Evolutionary conservation across 306 rosid species (phyloP).

Genomic region (Acacia crassicarpa): DNA sequence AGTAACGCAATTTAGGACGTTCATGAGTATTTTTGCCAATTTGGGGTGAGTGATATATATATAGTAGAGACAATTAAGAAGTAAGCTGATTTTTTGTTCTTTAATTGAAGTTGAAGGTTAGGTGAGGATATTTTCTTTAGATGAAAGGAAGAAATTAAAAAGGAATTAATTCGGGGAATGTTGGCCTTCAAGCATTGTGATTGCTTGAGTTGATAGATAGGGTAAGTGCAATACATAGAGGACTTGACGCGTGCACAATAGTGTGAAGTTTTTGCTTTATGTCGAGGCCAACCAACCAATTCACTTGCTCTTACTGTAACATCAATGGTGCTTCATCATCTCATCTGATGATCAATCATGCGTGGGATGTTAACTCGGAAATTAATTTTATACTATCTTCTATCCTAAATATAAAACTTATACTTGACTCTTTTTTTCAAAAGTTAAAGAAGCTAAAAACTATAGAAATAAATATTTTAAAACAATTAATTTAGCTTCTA

Average conservation of each 20-base stretch:
- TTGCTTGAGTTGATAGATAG: constrained; percentile 36
- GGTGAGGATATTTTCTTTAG: constrained; percentile 45
- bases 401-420: too few relatives aligned
- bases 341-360: background rate
- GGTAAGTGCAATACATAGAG: background rate
- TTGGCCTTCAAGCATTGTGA: constrained; percentile 35
- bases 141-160: constrained; percentile 34
- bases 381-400: too few relatives aligned
- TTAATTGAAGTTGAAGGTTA: constrained; percentile 63
- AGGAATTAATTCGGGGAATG: background rate
- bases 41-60: background rate
- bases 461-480: too few relatives aligned
- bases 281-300: background rate
- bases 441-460: too few relatives aligned
- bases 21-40: background rate
- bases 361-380: background rate
- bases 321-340: background rate
- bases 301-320: background rate
- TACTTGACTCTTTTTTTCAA: too few relatives aligned
- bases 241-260: constrained; percentile 30
- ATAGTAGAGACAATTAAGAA: constrained; percentile 22
- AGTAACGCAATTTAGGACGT: constrained; percentile 6
- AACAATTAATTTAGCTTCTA: too few relatives aligned
- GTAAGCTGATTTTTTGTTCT: constrained; percentile 31
- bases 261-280: background rate